Percentiles rank a stretch among this genome's conserved stretches.
Conservation (phyloP, 257 asterid species). For the Solanum dulcamara region DNA sequence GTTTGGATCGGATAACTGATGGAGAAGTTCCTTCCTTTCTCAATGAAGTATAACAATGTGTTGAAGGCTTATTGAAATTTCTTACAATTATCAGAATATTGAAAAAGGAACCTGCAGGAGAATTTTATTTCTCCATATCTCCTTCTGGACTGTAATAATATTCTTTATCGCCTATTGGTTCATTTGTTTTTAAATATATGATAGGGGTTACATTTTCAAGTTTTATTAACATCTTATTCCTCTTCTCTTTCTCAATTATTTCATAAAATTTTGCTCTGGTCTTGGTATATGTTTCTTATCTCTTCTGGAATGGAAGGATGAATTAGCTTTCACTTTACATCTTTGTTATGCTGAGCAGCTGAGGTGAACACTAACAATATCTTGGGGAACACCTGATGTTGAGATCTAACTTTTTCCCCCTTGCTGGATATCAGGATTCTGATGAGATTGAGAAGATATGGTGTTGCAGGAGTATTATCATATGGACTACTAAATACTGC, state of each 20-base stretch:
- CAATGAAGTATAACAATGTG: not conserved
- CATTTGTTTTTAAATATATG: not conserved
- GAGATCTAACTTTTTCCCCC: constrained; percentile 15
- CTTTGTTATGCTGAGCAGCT: not conserved
- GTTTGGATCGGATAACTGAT: not conserved
- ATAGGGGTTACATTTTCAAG: not conserved
- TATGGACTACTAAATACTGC: constrained; percentile 85
- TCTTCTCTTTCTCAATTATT: not conserved
- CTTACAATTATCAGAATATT: not conserved
- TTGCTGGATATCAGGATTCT: constrained; percentile 39
- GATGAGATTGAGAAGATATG: constrained; percentile 66
- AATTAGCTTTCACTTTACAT: not conserved
- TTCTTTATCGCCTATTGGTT: not conserved
- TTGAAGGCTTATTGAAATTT: not conserved
- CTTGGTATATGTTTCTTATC: not conserved
- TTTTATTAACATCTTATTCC: not conserved
- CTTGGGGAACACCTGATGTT: not conserved
- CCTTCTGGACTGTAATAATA: not conserved
- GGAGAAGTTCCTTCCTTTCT: not conserved
- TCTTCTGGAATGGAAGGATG: not conserved
- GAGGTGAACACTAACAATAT: not conserved
- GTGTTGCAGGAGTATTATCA: constrained; percentile 70
- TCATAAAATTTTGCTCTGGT: not conserved
- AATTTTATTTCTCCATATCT: not conserved
- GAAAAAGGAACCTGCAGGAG: not conserved